A percentile compares a stretch with the other conserved stretches of the same genome.
These are phyloP conservation scores for Hymenoscyphus linearis DNA, from an alignment of 2,329 filamentous ascomycete species.

Conservation along the genomic window DNA sequence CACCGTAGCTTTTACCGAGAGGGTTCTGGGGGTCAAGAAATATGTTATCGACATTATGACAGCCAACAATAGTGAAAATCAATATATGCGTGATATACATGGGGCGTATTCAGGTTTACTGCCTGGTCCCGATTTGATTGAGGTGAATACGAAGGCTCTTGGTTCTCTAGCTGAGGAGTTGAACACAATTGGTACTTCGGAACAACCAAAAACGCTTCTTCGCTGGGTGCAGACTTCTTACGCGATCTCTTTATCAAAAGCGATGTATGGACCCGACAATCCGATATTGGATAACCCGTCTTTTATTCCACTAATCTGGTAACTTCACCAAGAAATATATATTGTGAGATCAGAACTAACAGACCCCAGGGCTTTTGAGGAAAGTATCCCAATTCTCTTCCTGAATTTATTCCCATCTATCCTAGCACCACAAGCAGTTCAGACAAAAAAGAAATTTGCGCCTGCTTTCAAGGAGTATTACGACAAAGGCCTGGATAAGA, in stretches of 20 bases:
- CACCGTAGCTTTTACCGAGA: neutral
- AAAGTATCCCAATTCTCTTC: constrained; percentile 25
- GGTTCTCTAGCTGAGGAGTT: neutral
- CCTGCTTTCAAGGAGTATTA: constrained; percentile 31
- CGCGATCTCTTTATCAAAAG: constrained; percentile 30
- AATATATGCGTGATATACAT: neutral
- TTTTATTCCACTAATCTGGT: constrained; percentile 36
- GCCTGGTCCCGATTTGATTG: neutral
- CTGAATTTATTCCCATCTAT: constrained; percentile 31
- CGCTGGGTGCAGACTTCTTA: constrained; percentile 10
- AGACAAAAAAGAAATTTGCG: constrained; percentile 35
- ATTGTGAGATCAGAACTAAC: neutral
- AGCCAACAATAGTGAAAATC: neutral
- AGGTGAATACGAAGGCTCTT: neutral
- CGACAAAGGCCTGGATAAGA: constrained; percentile 25
- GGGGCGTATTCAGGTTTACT: neutral
- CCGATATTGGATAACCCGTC: constrained; percentile 34
- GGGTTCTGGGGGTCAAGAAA: neutral
- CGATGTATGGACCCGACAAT: constrained; percentile 41
- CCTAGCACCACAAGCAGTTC: constrained; percentile 31
- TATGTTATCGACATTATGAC: neutral
- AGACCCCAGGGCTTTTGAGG: constrained; percentile 25
- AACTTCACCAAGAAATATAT: neutral
- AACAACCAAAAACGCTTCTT: neutral
- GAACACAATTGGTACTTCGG: neutral